A percentile compares a stretch with the other conserved stretches of the same genome.
Evolutionary conservation across 371 early-diverging fungal species (phyloP).

Genomic region (Mortierella polycephala): DNA sequence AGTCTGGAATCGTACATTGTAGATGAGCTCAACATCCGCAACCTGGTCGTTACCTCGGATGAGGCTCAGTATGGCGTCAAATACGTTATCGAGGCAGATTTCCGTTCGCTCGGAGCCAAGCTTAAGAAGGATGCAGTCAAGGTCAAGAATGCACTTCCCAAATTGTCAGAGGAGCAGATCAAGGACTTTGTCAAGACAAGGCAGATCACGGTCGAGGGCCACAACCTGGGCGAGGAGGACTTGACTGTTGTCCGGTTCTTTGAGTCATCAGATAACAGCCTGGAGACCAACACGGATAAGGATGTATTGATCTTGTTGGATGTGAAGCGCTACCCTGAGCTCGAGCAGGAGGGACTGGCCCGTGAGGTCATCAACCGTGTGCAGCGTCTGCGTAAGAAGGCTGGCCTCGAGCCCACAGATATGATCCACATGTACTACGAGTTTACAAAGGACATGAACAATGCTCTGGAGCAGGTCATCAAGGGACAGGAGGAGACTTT

Average conservation of each 20-base stretch:
- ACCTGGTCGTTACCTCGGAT: slow-evolving; percentile 86
- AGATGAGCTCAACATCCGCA: slow-evolving; percentile 96
- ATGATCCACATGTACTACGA: slow-evolving; percentile 85
- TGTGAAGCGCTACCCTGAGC: slow-evolving; percentile 79
- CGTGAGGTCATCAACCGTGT: slow-evolving; percentile 99
- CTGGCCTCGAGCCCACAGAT: slow-evolving; percentile 88
- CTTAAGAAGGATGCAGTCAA: slow-evolving; percentile 90
- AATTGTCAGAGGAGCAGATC: slow-evolving; percentile 81
- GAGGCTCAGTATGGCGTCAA: slow-evolving; percentile 94
- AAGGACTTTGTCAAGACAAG: slow-evolving; percentile 80
- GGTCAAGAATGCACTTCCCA: slow-evolving; percentile 90
- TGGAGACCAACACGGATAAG: slow-evolving; percentile 83
- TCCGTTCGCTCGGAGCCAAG: slow-evolving; percentile 88
- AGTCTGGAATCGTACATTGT: slow-evolving; percentile 85
- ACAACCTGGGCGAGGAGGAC: slow-evolving; percentile 84
- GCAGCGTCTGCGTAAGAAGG: slow-evolving; percentile 98
- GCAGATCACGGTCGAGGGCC: slow-evolving; percentile 82
- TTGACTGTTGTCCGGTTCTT: slow-evolving; percentile 86
- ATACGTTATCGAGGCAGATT: slow-evolving; percentile 92
- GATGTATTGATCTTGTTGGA: slow-evolving; percentile 95
- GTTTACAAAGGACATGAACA: slow-evolving; percentile 75
- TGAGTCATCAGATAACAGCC: slow-evolving; percentile 70
- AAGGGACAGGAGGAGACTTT: slow-evolving; percentile 79
- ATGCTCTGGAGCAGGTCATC: slow-evolving; percentile 76
- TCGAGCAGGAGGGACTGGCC: slow-evolving; percentile 94